Conservation (phyloP, 805 yeast genomes). For the Saccharomycodes ludwigii region DNA sequence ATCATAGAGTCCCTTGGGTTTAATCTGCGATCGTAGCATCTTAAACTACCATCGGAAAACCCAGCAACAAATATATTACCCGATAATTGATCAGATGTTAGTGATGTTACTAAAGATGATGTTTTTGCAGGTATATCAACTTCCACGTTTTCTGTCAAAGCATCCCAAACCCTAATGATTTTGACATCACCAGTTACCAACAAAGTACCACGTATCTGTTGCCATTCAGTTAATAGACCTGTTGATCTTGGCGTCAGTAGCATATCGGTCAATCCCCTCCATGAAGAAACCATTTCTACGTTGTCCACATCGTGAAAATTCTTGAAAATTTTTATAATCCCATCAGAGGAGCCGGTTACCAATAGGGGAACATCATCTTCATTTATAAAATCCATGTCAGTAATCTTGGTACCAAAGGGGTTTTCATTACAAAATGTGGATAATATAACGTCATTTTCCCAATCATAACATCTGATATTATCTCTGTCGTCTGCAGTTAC, state of each 20-base stretch:
- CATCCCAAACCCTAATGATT: constrained; percentile 90
- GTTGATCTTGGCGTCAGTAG: constrained; percentile 68
- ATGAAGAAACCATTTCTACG: constrained; percentile 63
- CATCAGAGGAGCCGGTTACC: constrained; percentile 86
- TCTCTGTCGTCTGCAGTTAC: constrained; percentile 78
- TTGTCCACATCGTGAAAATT: constrained; percentile 48
- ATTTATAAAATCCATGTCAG: constrained; percentile 75
- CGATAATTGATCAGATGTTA: constrained; percentile 92
- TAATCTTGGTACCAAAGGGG: constrained; percentile 77
- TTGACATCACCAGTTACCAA: constrained; percentile 92
- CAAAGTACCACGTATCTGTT: constrained; percentile 84
- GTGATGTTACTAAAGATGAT: constrained; percentile 72
- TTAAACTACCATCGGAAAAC: constrained; percentile 76
- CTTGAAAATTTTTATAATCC: constrained; percentile 78
- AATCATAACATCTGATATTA: constrained; percentile 76
- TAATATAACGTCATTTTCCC: constrained; percentile 49
- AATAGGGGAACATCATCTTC: constrained; percentile 86
- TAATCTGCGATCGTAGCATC: constrained; percentile 83
- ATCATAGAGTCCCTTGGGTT: constrained; percentile 81
- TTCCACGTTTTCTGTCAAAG: constrained; percentile 79
- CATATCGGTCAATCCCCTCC: constrained; percentile 88
- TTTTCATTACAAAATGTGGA: constrained; percentile 72
- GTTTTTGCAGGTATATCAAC: constrained; percentile 87
- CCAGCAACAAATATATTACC: constrained; percentile 88
- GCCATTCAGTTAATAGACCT: constrained; percentile 90